A percentile compares a stretch with the other conserved stretches of the same genome.
These are phyloP conservation scores for Suhomyces anneliseae DNA, from an alignment of 1,139 yeast species.

Conservation along the genomic window DNA sequence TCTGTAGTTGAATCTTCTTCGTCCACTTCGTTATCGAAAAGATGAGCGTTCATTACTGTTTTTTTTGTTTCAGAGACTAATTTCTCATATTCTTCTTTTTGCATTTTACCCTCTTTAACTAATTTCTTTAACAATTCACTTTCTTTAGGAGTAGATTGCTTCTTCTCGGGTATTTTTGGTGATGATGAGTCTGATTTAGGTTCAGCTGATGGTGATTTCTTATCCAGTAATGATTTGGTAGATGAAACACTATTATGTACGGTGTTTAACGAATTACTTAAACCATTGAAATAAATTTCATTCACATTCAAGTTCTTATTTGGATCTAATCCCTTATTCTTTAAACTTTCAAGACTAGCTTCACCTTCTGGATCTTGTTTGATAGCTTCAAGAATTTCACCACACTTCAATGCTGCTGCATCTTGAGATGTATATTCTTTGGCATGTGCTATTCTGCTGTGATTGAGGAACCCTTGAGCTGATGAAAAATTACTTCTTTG, in stretches of 20 bases:
- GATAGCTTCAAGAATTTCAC: slow-evolving; percentile 53
- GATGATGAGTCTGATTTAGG: not conserved
- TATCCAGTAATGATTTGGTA: not conserved
- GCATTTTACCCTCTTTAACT: slow-evolving; percentile 27
- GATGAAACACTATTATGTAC: slow-evolving; percentile 15
- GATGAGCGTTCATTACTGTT: slow-evolving; percentile 27
- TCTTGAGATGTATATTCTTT: slow-evolving; percentile 73
- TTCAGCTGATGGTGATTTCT: slow-evolving; percentile 3
- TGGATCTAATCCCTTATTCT: slow-evolving; percentile 42
- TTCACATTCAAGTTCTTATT: slow-evolving; percentile 39
- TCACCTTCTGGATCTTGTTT: slow-evolving; percentile 64
- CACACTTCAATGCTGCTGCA: slow-evolving; percentile 72
- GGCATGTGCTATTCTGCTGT: slow-evolving; percentile 72
- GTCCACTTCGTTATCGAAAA: slow-evolving; percentile 32
- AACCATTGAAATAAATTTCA: slow-evolving; percentile 41
- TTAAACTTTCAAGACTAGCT: slow-evolving; percentile 43
- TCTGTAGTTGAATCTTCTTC: slow-evolving; percentile 19
- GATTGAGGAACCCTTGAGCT: slow-evolving; percentile 80
- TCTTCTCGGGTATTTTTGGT: not conserved
- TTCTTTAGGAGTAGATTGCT: slow-evolving; percentile 1
- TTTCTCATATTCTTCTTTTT: slow-evolving; percentile 27
- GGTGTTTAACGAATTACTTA: slow-evolving; percentile 23
- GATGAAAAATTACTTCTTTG: slow-evolving; percentile 69
- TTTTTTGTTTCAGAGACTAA: slow-evolving; percentile 26
- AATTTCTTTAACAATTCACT: slow-evolving; percentile 29